Percentiles rank a stretch among this genome's conserved stretches.
Evolutionary conservation across 2,329 filamentous ascomycete species (phyloP).

Genomic region (Harringtonia aguacate): DNA sequence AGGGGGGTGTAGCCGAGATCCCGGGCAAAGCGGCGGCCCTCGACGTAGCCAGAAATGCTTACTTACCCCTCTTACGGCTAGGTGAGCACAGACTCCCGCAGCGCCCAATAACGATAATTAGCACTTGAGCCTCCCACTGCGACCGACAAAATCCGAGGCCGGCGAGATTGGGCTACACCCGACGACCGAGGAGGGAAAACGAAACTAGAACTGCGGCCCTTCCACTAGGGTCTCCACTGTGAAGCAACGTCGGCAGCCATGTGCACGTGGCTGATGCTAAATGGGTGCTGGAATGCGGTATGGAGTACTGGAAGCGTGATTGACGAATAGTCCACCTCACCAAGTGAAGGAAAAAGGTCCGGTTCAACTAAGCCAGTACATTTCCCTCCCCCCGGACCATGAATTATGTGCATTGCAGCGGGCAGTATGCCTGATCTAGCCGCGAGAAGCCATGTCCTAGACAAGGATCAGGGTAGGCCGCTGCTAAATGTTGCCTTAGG

Average conservation of each 20-base stretch:
- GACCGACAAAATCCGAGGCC: constrained; percentile 6
- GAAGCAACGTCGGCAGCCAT: constrained; percentile 15
- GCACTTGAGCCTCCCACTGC: background rate
- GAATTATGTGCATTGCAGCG: too few species aligned
- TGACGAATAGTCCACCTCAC: background rate
- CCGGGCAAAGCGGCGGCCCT: too few species aligned
- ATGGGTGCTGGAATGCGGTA: constrained; percentile 14
- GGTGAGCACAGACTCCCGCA: constrained; percentile 4
- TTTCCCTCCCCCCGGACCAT: too few species aligned
- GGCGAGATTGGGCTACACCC: constrained; percentile 4
- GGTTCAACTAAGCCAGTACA: too few species aligned
- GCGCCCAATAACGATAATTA: background rate
- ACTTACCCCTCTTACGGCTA: too few species aligned
- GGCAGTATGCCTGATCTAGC: too few species aligned
- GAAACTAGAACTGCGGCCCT: constrained; percentile 14
- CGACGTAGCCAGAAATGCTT: too few species aligned
- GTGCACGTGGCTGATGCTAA: constrained; percentile 22
- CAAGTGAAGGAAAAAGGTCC: too few species aligned
- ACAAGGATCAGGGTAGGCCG: too few species aligned
- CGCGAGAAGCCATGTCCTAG: too few species aligned
- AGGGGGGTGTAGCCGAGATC: too few species aligned
- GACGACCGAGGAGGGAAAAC: constrained; percentile 8
- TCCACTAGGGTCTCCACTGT: constrained; percentile 16
- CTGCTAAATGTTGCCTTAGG: too few species aligned
- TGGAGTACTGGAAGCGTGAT: background rate